Conservation (phyloP, 2,329 filamentous ascomycete genomes). For the Diplocarpon rosae region DNA sequence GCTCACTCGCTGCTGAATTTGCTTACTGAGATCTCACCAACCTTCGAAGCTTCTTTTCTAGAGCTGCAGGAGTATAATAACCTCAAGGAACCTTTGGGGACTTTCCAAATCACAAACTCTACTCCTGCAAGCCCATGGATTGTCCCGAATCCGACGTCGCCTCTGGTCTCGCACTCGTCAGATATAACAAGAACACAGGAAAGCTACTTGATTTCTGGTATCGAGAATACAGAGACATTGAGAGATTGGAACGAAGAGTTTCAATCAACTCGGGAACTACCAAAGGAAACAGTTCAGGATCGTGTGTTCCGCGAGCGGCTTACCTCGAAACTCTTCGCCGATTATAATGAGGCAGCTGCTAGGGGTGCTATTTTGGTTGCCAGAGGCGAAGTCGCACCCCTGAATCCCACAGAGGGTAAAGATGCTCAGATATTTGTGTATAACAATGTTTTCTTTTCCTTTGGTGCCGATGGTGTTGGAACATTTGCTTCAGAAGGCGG, state of each 20-base stretch:
- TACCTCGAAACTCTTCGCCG: slow-evolving; percentile 90
- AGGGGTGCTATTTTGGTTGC: slow-evolving; percentile 87
- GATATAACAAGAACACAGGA: slow-evolving; percentile 89
- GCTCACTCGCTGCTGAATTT: slow-evolving; percentile 81
- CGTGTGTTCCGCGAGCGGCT: slow-evolving; percentile 90
- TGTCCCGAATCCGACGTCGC: slow-evolving; percentile 57
- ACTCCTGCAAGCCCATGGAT: slow-evolving; percentile 89
- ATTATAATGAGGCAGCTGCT: slow-evolving; percentile 93
- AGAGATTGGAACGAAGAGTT: slow-evolving; percentile 99
- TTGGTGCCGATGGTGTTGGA: slow-evolving; percentile 91
- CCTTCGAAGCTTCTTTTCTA: slow-evolving; percentile 67
- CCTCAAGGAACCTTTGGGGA: slow-evolving; percentile 75
- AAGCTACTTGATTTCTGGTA: slow-evolving; percentile 77
- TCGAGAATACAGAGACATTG: slow-evolving; percentile 87
- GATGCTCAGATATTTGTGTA: slow-evolving; percentile 99
- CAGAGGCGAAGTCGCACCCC: slow-evolving; percentile 78
- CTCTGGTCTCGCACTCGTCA: slow-evolving; percentile 59
- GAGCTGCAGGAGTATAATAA: slow-evolving; percentile 77
- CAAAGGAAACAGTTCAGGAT: slow-evolving; percentile 88
- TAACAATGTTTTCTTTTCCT: slow-evolving; percentile 99
- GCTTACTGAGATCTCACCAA: slow-evolving; percentile 68
- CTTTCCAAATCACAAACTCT: slow-evolving; percentile 91
- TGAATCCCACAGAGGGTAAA: slow-evolving; percentile 85
- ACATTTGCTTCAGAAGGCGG: slow-evolving; percentile 95
- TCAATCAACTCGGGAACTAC: slow-evolving; percentile 89